Evolutionary conservation across 805 yeast genomes (phyloP).

Genomic region (Yamadazyma sp.): DNA sequence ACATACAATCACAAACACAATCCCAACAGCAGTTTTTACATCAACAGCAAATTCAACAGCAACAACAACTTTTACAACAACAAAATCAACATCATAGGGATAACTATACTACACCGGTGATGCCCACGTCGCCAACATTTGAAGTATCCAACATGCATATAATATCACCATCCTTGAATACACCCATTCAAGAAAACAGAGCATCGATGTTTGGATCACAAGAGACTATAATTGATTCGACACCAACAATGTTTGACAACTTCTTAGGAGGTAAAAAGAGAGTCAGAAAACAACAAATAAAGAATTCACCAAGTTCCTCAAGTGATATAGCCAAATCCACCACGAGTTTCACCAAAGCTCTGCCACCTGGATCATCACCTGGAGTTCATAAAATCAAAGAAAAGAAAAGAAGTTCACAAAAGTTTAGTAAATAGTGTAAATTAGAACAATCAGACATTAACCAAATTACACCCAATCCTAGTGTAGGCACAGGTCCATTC

Average conservation of each 20-base stretch:
- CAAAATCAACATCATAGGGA: conserved; percentile 12
- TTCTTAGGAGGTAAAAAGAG: conserved; percentile 25
- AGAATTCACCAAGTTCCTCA: conserved; percentile 14
- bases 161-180: conserved; percentile 13
- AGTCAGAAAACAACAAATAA: conserved; percentile 14
- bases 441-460: neutral
- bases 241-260: conserved; percentile 23
- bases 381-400: conserved; percentile 12
- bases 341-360: neutral
- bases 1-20: neutral
- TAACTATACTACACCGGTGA: conserved; percentile 20
- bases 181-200: conserved; percentile 12
- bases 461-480: no score
- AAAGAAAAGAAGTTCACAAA: conserved; percentile 19
- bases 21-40: no score
- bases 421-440: conserved; percentile 14
- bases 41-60: neutral
- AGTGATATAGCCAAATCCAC: conserved; percentile 4
- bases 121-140: conserved; percentile 19
- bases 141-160: conserved; percentile 13
- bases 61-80: neutral
- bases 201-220: conserved; percentile 4
- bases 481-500: no score
- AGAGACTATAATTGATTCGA: conserved; percentile 1
- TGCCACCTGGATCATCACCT: conserved; percentile 8